Evolutionary conservation across 148 eudicot genomes (phyloP).

Genomic region (Polygonum maritimum): DNA sequence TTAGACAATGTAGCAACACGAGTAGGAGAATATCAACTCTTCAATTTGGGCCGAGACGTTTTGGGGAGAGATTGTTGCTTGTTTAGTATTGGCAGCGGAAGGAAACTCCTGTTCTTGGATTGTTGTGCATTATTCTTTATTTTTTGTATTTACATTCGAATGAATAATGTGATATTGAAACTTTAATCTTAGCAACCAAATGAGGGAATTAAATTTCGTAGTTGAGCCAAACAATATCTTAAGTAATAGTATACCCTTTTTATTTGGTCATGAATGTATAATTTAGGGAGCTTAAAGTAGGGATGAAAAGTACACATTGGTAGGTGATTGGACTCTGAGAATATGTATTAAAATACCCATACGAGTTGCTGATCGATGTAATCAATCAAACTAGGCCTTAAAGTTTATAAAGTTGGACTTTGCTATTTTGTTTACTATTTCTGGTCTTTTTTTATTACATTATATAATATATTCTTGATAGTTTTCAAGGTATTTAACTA

Average conservation of each 20-base stretch:
- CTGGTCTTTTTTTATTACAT: background rate
- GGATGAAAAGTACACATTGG: background rate
- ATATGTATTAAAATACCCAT: background rate
- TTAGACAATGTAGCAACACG: slow-evolving; percentile 8
- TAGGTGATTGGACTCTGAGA: background rate
- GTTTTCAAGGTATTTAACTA: too few relatives aligned
- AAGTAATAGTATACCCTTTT: background rate
- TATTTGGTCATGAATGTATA: background rate
- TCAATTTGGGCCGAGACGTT: slow-evolving; percentile 1
- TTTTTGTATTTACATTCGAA: background rate
- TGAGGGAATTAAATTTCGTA: too few relatives aligned
- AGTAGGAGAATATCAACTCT: slow-evolving; percentile 1
- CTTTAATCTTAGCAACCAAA: background rate
- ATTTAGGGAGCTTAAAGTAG: background rate
- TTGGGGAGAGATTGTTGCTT: background rate
- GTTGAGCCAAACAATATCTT: too few relatives aligned
- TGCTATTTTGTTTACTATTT: too few relatives aligned
- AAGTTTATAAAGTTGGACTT: too few relatives aligned
- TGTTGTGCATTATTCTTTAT: background rate
- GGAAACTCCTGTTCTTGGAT: background rate
- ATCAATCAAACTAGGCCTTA: background rate
- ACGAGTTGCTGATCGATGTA: background rate
- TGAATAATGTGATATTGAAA: background rate
- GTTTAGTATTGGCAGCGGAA: background rate
- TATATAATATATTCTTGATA: too few relatives aligned